Conservation (phyloP, 2,329 filamentous ascomycete species). For the Ustulina deusta region DNA sequence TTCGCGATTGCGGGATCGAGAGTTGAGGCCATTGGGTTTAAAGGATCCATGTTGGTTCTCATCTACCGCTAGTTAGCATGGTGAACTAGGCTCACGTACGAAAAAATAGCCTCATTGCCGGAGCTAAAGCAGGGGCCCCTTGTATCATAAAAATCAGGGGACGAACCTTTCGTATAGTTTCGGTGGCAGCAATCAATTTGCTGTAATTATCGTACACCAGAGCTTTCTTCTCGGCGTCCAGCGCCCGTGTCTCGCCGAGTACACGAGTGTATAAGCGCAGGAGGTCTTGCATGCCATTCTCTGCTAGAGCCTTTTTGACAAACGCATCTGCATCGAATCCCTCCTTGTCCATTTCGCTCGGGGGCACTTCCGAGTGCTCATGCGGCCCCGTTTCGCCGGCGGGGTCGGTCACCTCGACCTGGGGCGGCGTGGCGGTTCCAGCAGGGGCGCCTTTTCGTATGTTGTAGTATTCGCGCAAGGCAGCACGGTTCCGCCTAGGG, state of each 20-base stretch:
- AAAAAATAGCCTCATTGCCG: not conserved
- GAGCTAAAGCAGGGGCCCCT: not conserved
- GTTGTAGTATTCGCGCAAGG: slow-evolving; percentile 95
- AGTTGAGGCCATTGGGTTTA: slow-evolving; percentile 79
- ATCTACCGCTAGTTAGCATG: slow-evolving; percentile 62
- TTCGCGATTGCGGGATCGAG: slow-evolving; percentile 79
- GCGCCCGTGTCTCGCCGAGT: slow-evolving; percentile 83
- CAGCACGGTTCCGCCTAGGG: slow-evolving; percentile 78
- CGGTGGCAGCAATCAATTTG: slow-evolving; percentile 95
- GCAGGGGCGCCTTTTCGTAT: slow-evolving; percentile 66
- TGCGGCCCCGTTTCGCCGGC: slow-evolving; percentile 50
- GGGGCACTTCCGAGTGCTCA: slow-evolving; percentile 67
- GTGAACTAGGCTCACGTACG: not conserved
- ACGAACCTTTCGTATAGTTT: slow-evolving; percentile 84
- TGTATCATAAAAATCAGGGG: not conserved
- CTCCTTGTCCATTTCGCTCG: slow-evolving; percentile 78
- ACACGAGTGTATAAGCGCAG: slow-evolving; percentile 77
- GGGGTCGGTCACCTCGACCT: slow-evolving; percentile 59
- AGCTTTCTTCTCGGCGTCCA: slow-evolving; percentile 96
- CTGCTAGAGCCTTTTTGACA: slow-evolving; percentile 70
- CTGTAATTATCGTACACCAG: slow-evolving; percentile 99
- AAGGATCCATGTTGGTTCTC: slow-evolving; percentile 82
- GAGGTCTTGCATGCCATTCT: slow-evolving; percentile 74
- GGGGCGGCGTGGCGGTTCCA: slow-evolving; percentile 52
- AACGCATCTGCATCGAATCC: slow-evolving; percentile 80